Conservation (phyloP, 75 land plant species). For the Ceratopteris richardii region DNA sequence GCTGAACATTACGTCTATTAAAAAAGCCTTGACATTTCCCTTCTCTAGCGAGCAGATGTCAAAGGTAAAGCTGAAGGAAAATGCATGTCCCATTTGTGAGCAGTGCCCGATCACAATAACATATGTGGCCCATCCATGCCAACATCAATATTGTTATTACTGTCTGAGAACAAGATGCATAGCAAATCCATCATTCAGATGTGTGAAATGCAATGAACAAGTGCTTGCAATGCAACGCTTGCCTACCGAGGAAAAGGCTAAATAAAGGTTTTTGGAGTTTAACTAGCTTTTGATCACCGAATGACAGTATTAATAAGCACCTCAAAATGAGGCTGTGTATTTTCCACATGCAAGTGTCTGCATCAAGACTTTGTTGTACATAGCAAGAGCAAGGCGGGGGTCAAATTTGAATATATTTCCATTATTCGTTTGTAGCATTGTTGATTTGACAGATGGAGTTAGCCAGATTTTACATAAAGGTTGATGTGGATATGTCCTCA, state of each 20-base stretch:
- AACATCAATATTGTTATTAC: slow-evolving; percentile 86
- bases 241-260: slow-evolving; percentile 13
- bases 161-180: slow-evolving; percentile 75
- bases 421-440: too few relatives aligned
- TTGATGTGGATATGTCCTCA: too few relatives aligned
- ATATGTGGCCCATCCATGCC: slow-evolving; percentile 79
- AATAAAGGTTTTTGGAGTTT: too few relatives aligned
- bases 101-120: slow-evolving; percentile 58
- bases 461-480: too few relatives aligned
- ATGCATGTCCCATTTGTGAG: slow-evolving; percentile 79
- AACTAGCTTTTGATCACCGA: too few relatives aligned
- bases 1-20: slow-evolving; percentile 69
- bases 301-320: too few relatives aligned
- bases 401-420: too few relatives aligned
- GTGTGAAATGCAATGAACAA: slow-evolving; percentile 63
- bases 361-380: too few relatives aligned
- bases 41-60: slow-evolving; percentile 57
- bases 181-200: slow-evolving; percentile 48
- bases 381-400: too few relatives aligned
- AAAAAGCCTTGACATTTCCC: slow-evolving; percentile 55
- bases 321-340: too few relatives aligned
- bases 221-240: slow-evolving; percentile 69
- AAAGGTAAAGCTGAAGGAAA: slow-evolving; percentile 38
- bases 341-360: too few relatives aligned
- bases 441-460: too few relatives aligned